Evolutionary conservation across 495 filamentous ascomycete species (phyloP), one percentile per base, ranked within the genome.

Genomic region (Cercophora scortea): DNA sequence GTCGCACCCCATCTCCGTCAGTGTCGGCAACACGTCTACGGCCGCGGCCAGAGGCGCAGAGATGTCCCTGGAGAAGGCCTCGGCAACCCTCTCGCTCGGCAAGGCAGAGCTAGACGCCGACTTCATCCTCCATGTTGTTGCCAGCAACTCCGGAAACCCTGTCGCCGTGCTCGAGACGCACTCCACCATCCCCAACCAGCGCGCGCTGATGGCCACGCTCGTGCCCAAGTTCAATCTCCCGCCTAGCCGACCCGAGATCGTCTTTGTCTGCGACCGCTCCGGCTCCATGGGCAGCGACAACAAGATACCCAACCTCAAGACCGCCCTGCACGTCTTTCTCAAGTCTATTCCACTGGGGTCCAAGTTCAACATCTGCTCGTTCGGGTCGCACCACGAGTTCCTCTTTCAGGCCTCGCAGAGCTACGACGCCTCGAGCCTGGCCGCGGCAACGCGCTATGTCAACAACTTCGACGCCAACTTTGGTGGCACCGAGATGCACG

Each of bases 361-460:
- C 47, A 80, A 77, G 59, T 89, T 90, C 71, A 88, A 90, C 63
- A 87, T 89, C 52, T 84, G 80, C 64, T 86, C 81, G 1, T 90
- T 90, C 54, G 86, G 86, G 9, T 67, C 49, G 17, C 12, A 15
- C 0, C 56, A 77, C 55, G 60, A 64, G 0, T 81, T 85, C 51
- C 69, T 90, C 11, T 90, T 85, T 77, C 42, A 36, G 11, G 73
- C 70, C 8, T 85, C 81, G 40, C 66, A 72, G 52, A 61, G 64
- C 0, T 89, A 88, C 57, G 73, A 72, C 19, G 64, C 75, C 25
- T 59, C 57, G 0, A 79, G 68, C 7, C 62, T 88, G 4, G 53
- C 73, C 0, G 45, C 72, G 49, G 86, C 86, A 0, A 59, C 78
- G 5, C 10, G 13, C 0, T 74, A 83, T 56, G 70, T 80, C 6